phyloP scores from a whole-genome alignment of 305 asterid genomes.

The Withania somnifera region DNA sequence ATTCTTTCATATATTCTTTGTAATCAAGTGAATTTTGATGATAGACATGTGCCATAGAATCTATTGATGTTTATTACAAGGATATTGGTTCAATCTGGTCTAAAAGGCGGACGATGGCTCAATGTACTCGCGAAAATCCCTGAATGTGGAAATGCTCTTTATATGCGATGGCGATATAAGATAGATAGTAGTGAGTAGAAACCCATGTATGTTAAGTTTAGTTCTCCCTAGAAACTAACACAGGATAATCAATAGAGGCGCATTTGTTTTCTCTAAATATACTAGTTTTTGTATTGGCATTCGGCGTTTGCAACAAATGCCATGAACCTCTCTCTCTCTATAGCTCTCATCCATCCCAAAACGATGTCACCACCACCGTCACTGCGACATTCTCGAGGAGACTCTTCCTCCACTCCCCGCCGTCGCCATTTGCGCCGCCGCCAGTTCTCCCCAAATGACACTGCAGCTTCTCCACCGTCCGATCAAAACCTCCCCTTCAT shows the following conservation, averaged over 20 bases:
- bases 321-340: not conserved
- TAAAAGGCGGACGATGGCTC: not conserved
- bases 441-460: constrained; percentile 38
- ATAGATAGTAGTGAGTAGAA: no score
- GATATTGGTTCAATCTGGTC: not conserved
- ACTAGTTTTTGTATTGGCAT: no score
- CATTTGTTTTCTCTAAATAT: no score
- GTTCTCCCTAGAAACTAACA: no score
- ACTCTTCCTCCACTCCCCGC: constrained; percentile 21
- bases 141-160: no score
- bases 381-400: constrained; percentile 13
- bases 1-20: constrained; percentile 5
- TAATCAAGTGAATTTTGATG: constrained; percentile 3
- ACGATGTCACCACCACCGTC: constrained; percentile 14
- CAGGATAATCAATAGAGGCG: no score
- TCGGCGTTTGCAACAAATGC: not conserved
- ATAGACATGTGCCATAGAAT: not conserved
- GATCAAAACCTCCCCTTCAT: constrained; percentile 53
- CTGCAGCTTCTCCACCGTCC: constrained; percentile 38
- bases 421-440: constrained; percentile 76
- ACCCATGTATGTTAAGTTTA: no score
- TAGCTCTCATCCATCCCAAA: constrained; percentile 9
- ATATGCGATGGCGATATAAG: no score
- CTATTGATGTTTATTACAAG: not conserved
- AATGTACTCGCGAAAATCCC: no score